phyloP scores from a whole-genome alignment of 345 rosid species.

The Melaleuca quinquenervia region DNA sequence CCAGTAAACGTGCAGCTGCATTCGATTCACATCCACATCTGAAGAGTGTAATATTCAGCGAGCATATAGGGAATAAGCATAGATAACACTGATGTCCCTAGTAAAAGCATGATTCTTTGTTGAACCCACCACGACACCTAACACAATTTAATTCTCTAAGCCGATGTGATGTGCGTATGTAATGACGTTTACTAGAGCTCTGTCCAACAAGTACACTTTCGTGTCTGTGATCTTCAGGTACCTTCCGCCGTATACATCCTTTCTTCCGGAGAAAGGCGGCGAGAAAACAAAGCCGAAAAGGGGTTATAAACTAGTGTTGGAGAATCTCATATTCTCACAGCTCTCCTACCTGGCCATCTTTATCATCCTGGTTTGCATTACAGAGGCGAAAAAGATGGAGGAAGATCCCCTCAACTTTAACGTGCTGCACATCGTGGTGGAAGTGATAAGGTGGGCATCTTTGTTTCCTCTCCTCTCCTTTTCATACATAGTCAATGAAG shows the following conservation, averaged over 20 bases:
- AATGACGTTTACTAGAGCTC: no score
- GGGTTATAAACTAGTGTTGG: not conserved
- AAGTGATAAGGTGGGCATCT: constrained; percentile 19
- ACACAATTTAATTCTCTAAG: not conserved
- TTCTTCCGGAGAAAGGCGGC: not conserved
- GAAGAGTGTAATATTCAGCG: not conserved
- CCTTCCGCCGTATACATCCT: constrained; percentile 26
- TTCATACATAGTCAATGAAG: not conserved
- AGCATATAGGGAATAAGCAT: not conserved
- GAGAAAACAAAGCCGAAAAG: not conserved
- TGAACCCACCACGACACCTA: not conserved
- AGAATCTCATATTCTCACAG: constrained; percentile 14
- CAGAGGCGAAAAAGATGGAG: constrained; percentile 14
- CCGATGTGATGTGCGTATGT: not conserved
- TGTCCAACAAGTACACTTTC: not conserved
- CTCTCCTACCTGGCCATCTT: constrained; percentile 21
- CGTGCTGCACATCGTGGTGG: constrained; percentile 13
- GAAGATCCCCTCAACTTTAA: constrained; percentile 30
- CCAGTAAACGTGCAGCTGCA: not conserved
- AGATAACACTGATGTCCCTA: not conserved
- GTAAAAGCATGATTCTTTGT: not conserved
- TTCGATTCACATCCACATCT: not conserved
- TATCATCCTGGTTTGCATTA: constrained; percentile 18
- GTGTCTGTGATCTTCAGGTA: constrained; percentile 8
- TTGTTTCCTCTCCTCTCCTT: not conserved